A percentile compares a stretch with the other conserved stretches of the same genome.
phyloP scores from a whole-genome alignment of 2,329 filamentous ascomycete species.

The Meredithiella fracta region DNA sequence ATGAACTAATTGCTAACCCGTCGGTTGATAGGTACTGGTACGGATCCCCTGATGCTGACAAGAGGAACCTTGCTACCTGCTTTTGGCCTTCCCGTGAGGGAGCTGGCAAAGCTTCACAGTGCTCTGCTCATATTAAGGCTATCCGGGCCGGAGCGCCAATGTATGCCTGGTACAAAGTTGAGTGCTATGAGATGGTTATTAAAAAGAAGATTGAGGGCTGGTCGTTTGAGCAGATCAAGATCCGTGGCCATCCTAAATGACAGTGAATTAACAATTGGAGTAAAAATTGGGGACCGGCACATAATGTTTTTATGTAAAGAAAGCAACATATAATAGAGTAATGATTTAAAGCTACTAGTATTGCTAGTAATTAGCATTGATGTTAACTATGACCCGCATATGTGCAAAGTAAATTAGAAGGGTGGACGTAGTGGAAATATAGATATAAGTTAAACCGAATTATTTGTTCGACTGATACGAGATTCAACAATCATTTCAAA shows the following conservation, averaged over 20 bases:
- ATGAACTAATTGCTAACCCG: background rate
- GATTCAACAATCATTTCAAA: no score
- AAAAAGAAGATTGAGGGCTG: background rate
- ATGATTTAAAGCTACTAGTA: no score
- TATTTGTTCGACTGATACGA: no score
- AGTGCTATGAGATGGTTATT: constrained; percentile 42
- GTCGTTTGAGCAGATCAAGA: constrained; percentile 4
- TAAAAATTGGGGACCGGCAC: background rate
- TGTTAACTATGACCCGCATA: no score
- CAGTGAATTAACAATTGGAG: background rate
- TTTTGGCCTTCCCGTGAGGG: constrained; percentile 46
- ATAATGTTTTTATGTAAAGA: background rate
- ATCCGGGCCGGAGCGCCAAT: constrained; percentile 46
- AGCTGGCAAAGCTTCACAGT: constrained; percentile 41
- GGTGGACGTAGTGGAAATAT: no score
- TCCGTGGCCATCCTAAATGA: constrained; percentile 5
- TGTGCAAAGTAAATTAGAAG: no score
- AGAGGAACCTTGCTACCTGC: constrained; percentile 69
- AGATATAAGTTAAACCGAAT: no score
- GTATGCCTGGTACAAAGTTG: constrained; percentile 53
- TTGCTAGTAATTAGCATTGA: no score
- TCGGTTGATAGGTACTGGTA: constrained; percentile 62
- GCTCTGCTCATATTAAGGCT: constrained; percentile 46
- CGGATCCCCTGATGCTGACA: constrained; percentile 50
- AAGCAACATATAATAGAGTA: no score